Evolutionary conservation across 1,284 basidiomycete species (phyloP).

Genomic region (Rhodotorula sp.): DNA sequence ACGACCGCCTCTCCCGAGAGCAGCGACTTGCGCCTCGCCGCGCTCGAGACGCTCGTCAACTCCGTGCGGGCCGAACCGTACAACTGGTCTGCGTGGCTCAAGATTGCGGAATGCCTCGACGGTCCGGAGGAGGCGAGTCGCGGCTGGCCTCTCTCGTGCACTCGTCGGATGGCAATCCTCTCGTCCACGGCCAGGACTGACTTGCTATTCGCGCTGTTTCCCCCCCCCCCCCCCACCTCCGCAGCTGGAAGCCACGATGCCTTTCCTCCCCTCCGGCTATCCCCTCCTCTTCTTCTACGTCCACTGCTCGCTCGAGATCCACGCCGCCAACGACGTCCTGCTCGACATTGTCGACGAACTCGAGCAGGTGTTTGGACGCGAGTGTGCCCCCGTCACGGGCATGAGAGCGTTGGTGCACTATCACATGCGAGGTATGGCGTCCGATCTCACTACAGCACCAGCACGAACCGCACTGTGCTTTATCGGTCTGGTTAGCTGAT

Average conservation of each 20-base stretch:
- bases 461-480: background rate
- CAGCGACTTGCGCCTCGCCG: conserved; percentile 70
- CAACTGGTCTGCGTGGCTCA: conserved; percentile 94
- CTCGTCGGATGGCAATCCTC: no score
- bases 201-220: background rate
- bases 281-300: conserved; percentile 81
- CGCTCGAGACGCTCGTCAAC: conserved; percentile 74
- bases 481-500: background rate
- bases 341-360: conserved; percentile 70
- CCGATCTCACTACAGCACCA: background rate
- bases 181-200: conserved; percentile 1
- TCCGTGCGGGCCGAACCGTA: conserved; percentile 81
- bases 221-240: no score
- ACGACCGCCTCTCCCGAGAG: background rate
- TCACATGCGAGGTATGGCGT: conserved; percentile 71
- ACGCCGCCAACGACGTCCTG: conserved; percentile 78
- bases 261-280: conserved; percentile 67
- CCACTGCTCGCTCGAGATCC: conserved; percentile 84
- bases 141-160: no score
- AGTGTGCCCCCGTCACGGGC: conserved; percentile 80
- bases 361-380: conserved; percentile 69
- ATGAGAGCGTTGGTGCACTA: conserved; percentile 82
- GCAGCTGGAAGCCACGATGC: conserved; percentile 52
- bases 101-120: conserved; percentile 74
- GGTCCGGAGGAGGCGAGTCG: conserved; percentile 79